Conservation (phyloP, 495 filamentous ascomycete genomes). For the Xylaria acuta region DNA sequence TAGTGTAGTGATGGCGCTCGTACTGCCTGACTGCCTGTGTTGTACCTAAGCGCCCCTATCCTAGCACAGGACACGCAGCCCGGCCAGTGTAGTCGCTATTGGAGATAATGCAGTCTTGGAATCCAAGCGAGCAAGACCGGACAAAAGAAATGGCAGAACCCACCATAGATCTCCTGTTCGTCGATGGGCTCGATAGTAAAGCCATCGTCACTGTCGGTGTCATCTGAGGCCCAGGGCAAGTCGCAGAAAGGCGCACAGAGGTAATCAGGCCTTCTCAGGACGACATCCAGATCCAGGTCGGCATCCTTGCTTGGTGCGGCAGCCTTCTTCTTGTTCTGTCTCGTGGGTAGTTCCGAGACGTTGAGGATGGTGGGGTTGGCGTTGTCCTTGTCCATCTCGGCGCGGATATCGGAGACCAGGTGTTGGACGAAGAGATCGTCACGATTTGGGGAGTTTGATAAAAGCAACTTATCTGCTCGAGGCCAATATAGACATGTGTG, state of each 20-base stretch:
- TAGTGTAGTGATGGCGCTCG: not conserved
- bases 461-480: not conserved
- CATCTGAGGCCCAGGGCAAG: slow-evolving; percentile 32
- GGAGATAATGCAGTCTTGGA: not conserved
- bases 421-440: not conserved
- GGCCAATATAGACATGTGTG: not conserved
- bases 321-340: slow-evolving; percentile 58
- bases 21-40: not conserved
- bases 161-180: slow-evolving; percentile 95
- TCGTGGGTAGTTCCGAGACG: slow-evolving; percentile 87
- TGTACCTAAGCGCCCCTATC: slow-evolving; percentile 5
- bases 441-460: not conserved
- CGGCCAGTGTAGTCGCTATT: not conserved
- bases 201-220: slow-evolving; percentile 59
- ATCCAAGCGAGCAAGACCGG: not conserved
- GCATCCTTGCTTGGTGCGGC: slow-evolving; percentile 34
- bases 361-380: slow-evolving; percentile 94
- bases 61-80: not conserved
- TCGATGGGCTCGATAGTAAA: slow-evolving; percentile 81
- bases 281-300: slow-evolving; percentile 43
- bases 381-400: slow-evolving; percentile 58
- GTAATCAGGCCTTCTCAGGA: slow-evolving; percentile 43
- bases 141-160: slow-evolving; percentile 31
- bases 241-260: slow-evolving; percentile 38
- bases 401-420: not conserved